Evolutionary conservation across 352 stramenopile genomes (phyloP), one percentile per base, ranked within the genome.

Genomic region (Phytopythium boreale): DNA sequence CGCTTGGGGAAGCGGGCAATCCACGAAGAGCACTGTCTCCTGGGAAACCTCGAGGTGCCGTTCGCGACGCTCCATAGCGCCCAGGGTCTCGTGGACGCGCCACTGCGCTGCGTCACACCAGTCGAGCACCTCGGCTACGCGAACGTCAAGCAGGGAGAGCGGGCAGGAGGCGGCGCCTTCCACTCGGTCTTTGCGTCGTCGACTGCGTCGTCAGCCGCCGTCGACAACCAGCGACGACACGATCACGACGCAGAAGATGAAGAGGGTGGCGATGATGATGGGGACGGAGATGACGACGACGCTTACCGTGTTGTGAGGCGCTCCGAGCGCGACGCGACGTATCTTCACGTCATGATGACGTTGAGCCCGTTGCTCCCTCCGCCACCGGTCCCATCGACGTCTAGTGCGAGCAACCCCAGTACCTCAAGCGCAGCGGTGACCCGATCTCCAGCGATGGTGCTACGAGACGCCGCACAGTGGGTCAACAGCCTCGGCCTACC

Each of bases 61-160:
- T 98, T 98, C 69, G 71, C 83, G 56, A 96, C 92, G 20, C 71
- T 98, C 0, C 97, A 96, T 60, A 70, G 76, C 50, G 80, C 79
- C 27, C 70, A 87, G 19, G 85, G 93, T 22, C 70, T 74, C 5
- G 56, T 98, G 9, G 88, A 98, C 56, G 87, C 87, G 19, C 78
- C 77, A 15, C 65, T 98, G 14, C 87, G 87, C 0, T 90, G 96
- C 34, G 70, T 90, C 11, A 88, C 88, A 65, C 92, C 93, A 0
- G 58, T 87, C 19, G 80, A 94, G n/a, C 87, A 95, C 46, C 67
- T 97, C 5, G 92, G 91, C 5, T 98, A 98, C 62, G 67, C 74
- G 7, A 87, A 90, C 62, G 27, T 56, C 26, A 65, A 41, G 62
- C 59, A 49, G 34, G 5, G 50, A 6, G 39, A 53, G 62, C 41